Percentiles rank a stretch among this genome's conserved stretches.
Conservation (phyloP, 306 rosid species). For the Dicorynia guianensis region DNA sequence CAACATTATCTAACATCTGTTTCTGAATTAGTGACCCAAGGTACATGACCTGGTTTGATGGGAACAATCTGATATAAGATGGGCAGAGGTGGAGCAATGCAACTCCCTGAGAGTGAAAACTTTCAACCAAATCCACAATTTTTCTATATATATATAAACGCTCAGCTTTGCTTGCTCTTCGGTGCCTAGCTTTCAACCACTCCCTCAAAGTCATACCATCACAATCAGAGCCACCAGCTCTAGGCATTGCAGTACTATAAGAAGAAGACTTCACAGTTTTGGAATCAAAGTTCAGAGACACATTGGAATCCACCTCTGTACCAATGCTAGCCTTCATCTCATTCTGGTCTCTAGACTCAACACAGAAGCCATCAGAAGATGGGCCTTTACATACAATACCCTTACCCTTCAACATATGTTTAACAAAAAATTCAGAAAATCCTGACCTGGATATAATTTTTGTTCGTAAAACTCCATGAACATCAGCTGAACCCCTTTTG, state of each 20-base stretch:
- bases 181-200: conserved; percentile 68
- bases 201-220: conserved; percentile 77
- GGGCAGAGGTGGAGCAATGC: conserved; percentile 72
- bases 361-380: conserved; percentile 41
- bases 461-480: conserved; percentile 69
- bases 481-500: conserved; percentile 52
- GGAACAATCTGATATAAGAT: conserved; percentile 67
- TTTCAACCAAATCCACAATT: conserved; percentile 78
- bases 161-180: conserved; percentile 62
- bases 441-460: conserved; percentile 89
- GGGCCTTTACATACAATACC: conserved; percentile 72
- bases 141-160: conserved; percentile 69
- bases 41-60: conserved; percentile 69
- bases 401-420: conserved; percentile 81
- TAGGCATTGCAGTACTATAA: conserved; percentile 35
- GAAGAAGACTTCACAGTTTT: conserved; percentile 51
- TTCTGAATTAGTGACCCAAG: conserved; percentile 56
- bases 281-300: conserved; percentile 42
- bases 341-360: conserved; percentile 55
- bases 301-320: conserved; percentile 48
- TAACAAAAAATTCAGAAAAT: conserved; percentile 83
- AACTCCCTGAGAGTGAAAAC: conserved; percentile 69
- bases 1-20: conserved; percentile 46
- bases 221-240: conserved; percentile 50
- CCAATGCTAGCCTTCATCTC: conserved; percentile 47